Evolutionary conservation across 2,329 filamentous ascomycete species (phyloP), one percentile per base, ranked within the genome.

Genomic region (Sporothrix variecibatus): DNA sequence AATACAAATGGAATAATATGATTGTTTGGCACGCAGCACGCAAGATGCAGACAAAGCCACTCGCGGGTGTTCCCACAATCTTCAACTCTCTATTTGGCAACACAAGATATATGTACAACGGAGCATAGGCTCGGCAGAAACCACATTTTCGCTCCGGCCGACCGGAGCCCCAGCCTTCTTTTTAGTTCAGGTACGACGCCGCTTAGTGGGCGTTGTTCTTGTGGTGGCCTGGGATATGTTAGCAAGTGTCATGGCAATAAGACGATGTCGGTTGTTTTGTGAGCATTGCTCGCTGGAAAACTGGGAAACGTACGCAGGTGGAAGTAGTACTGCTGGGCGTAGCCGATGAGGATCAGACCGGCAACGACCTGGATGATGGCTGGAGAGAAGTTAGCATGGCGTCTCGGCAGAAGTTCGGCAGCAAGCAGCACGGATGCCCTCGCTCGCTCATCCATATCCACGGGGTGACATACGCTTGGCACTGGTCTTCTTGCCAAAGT

Each of bases 281-380:
- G 17, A 6, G 15, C 38, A 12, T 5, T 1, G 23, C 15, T 38
- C 17, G 43, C 12, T 12, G 67, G 38, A 15, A 26, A 8, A n/a
- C n/a, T n/a, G n/a, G n/a, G n/a, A 43, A 20, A 91, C 94, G 85
- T 91, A 99, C 96, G 94, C 82, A 99, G 90, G 87, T 99, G 97
- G 93, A 97, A 98, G 90, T 99, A 98, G 92, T 99, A 99, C 88
- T 97, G 95, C 87, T 98, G 94, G 80, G 93, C 93, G 86, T 99
- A 99, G 81, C 96, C 95, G 79, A 98, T 83, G 78, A 90, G 85
- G 78, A 97, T 86, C 76, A 99, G 86, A 82, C 90, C 87, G 79
- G 89, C 91, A 80, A 99, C 92, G 80, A 91, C 88, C 85, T 99
- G 96, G 80, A 97, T 88, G 82, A 99, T 90, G 78, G 96, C 96